Conservation (phyloP, 2,329 filamentous ascomycete species). For the Trichoderma sp. region DNA sequence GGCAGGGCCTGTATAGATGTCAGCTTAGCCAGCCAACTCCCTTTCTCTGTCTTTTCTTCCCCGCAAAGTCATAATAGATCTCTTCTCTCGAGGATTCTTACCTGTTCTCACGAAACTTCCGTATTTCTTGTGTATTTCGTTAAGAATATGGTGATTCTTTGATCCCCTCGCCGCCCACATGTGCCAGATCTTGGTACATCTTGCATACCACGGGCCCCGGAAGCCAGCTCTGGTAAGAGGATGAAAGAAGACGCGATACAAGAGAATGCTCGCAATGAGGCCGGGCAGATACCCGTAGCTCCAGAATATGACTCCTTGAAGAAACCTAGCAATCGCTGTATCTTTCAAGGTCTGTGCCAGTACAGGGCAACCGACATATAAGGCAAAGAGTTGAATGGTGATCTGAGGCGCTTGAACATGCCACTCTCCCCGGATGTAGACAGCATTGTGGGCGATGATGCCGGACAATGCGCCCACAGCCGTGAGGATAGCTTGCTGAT, state of each 20-base stretch:
- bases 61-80: neutral
- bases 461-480: neutral
- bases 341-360: neutral
- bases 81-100: neutral
- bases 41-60: neutral
- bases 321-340: neutral
- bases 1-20: slow-evolving; percentile 21
- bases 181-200: neutral
- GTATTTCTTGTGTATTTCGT: neutral
- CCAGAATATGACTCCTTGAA: neutral
- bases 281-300: neutral
- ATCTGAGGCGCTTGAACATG: slow-evolving; percentile 27
- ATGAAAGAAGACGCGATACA: neutral
- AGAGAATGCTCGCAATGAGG: neutral
- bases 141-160: neutral
- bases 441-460: neutral
- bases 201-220: neutral
- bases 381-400: slow-evolving; percentile 8
- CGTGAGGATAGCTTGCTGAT: neutral
- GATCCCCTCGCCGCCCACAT: neutral
- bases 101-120: neutral
- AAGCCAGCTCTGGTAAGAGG: neutral
- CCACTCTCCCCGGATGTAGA: slow-evolving; percentile 30
- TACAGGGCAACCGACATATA: neutral
- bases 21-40: slow-evolving; percentile 2